Evolutionary conservation across 2,329 filamentous ascomycete species (phyloP).

Genomic region (Penicillium palitans): DNA sequence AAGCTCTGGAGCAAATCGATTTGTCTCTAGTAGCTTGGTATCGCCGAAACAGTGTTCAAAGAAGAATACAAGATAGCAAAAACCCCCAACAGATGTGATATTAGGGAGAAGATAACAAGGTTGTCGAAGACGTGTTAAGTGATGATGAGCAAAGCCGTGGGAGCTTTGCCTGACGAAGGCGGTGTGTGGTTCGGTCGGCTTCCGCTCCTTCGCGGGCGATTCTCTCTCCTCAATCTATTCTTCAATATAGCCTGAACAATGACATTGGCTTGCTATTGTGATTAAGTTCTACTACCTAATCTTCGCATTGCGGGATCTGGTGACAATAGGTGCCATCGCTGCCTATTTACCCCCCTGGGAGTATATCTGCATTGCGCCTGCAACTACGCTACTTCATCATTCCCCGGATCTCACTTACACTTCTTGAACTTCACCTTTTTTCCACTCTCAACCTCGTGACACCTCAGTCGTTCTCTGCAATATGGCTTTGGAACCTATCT

Average conservation of each 20-base stretch:
- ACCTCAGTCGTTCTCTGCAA: background rate
- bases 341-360: conserved; percentile 4
- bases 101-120: conserved; percentile 6
- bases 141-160: conserved; percentile 10
- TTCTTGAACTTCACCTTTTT: conserved; percentile 5
- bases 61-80: background rate
- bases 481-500: conserved; percentile 56
- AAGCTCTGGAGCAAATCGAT: conserved; percentile 28
- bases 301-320: conserved; percentile 10
- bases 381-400: conserved; percentile 11
- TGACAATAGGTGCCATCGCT: conserved; percentile 9
- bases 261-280: conserved; percentile 16
- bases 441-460: background rate
- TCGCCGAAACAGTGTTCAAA: background rate
- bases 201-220: conserved; percentile 25
- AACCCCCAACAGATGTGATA: conserved; percentile 6
- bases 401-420: conserved; percentile 14
- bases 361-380: conserved; percentile 10
- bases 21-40: conserved; percentile 5
- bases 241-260: conserved; percentile 19
- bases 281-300: conserved; percentile 10
- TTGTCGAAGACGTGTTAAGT: conserved; percentile 11
- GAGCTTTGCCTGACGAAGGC: conserved; percentile 34
- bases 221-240: conserved; percentile 29
- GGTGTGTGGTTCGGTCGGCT: conserved; percentile 28